These are phyloP conservation scores for Mycena belliarum DNA, from an alignment of 768 basidiomycete genomes.

Conservation along the genomic window DNA sequence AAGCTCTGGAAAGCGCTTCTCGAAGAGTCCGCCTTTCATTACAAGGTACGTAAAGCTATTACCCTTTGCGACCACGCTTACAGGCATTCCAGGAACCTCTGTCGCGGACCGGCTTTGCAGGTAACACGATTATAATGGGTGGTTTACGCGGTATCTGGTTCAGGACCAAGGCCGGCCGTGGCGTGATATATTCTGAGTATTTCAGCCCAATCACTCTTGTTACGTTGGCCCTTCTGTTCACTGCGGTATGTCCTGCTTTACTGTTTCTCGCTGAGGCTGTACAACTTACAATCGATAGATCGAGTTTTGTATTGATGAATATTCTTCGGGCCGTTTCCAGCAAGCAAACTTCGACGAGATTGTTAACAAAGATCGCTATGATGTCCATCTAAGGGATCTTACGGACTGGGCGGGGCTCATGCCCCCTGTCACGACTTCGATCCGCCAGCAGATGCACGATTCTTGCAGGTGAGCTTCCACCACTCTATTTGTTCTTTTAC, in stretches of 20 bases:
- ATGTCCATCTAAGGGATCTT: too few relatives aligned
- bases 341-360: neutral
- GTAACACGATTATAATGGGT: conserved; percentile 5
- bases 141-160: neutral
- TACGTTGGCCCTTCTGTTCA: neutral
- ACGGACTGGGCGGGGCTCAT: too few relatives aligned
- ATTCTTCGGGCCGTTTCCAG: neutral
- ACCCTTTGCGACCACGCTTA: neutral
- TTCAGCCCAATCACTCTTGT: conserved; percentile 1
- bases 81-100: neutral
- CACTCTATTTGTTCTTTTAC: too few relatives aligned
- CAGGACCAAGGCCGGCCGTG: neutral
- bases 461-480: too few relatives aligned
- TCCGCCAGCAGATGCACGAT: too few relatives aligned
- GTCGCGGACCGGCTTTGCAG: neutral
- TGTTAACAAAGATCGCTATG: too few relatives aligned
- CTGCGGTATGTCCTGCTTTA: neutral
- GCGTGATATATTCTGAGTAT: neutral
- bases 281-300: neutral
- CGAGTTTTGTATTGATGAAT: neutral
- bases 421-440: too few relatives aligned
- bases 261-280: neutral
- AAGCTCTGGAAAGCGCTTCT: neutral
- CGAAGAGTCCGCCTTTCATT: neutral
- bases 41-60: conserved; percentile 4